Conservation (phyloP, 371 early-diverging fungal species). For the Circinella umbellata region DNA sequence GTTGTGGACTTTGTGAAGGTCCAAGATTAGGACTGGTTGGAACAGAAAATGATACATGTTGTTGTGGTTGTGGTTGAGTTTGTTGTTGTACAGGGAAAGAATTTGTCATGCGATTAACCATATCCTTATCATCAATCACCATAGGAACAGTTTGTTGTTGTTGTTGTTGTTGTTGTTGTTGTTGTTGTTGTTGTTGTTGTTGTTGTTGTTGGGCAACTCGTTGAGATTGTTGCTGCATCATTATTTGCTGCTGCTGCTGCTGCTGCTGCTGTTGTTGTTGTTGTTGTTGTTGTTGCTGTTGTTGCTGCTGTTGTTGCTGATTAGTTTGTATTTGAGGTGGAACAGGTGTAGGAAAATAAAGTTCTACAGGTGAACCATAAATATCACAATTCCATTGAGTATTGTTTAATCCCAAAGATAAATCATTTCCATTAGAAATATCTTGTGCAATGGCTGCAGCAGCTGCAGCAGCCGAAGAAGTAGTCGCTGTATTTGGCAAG, state of each 20-base stretch:
- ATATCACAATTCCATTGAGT: conserved; percentile 23
- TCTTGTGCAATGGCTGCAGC: conserved; percentile 17
- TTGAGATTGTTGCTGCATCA: conserved; percentile 10
- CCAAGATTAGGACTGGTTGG: conserved; percentile 33
- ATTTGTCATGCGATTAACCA: conserved; percentile 19
- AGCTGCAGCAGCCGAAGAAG: conserved; percentile 3
- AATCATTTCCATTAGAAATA: conserved; percentile 15
- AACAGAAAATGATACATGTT: conserved; percentile 25
- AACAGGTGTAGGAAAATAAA: conserved; percentile 23
- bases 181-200: conserved; percentile 16
- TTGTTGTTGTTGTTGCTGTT: conserved; percentile 16
- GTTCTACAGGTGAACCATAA: conserved; percentile 19
- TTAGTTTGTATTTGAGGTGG: conserved; percentile 19
- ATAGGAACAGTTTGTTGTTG: conserved; percentile 19
- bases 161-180: conserved; percentile 16
- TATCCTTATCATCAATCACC: conserved; percentile 18
- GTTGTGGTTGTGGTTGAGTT: conserved; percentile 9
- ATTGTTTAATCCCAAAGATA: conserved; percentile 1
- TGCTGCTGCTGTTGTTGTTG: conserved; percentile 15
- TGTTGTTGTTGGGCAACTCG: conserved; percentile 2
- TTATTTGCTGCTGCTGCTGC: conserved; percentile 9
- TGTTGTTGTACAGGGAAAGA: conserved; percentile 20
- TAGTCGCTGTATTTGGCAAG: conserved; percentile 4
- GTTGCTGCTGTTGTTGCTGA: conserved; percentile 25
- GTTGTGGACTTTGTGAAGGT: conserved; percentile 17